Evolutionary conservation across 371 early-diverging fungal species (phyloP), one percentile per base, ranked within the genome.

Genomic region (Nosema muscidifuracis): DNA sequence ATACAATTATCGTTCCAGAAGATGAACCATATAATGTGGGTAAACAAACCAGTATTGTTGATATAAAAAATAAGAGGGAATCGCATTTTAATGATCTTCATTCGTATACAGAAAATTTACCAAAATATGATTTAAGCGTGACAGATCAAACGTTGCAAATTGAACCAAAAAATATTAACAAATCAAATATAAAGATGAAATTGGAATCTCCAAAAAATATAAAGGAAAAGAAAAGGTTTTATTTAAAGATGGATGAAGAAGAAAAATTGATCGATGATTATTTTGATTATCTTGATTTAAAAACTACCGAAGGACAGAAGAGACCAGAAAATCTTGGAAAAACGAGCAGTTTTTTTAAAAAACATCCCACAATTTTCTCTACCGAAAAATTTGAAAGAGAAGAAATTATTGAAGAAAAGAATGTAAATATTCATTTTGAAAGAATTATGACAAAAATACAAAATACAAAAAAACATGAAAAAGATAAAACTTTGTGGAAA

Each of bases 211-310:
- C 22, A 1, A 33, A 30, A 15, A 44, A 20, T n/a, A 55, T 53
- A 0, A 73, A 73, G 30, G 58, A 65, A 50, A 65, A 57, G 16
- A 73, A 60, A 36, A 58, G 66, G 33, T 57, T 28, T 18, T 73
- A 73, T 55, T 18, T 58, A 20, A 44, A 30, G 26, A 73, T 73
- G 73, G 36, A 34, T 16, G 67, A 65, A 13, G 66, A 73, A 44
- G 73, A 73, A 33, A 65, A 24, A n/a, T 57, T 65, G 22, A 10
- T 73, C 1, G 73, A 73, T 33, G 73, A 73, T 50, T 73, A 60
- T 44, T 22, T 73, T 30, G 73, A 73, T 47, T 50, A 40, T 36
- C 24, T 73, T 7, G 66, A 73, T 47, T 4, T 47, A 6, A 47
- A 47, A n/a, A 47, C 4, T 47, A n/a, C n/a, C 4, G 47, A 47